phyloP scores from a whole-genome alignment of 192 early-diverging fungal genomes.

The Allomyces javanicus region DNA sequence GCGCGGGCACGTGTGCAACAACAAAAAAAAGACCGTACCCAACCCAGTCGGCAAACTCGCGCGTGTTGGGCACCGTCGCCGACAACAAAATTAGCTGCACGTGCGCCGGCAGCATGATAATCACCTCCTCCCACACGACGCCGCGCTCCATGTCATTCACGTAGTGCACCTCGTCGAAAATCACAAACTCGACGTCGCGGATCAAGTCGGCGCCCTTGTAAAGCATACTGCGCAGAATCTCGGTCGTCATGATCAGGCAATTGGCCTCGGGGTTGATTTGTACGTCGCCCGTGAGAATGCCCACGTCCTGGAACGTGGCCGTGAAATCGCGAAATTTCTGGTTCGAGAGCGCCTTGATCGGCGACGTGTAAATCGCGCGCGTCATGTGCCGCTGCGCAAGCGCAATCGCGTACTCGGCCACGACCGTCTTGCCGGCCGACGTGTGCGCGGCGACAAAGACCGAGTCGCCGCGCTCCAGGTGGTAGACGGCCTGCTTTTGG shows the following conservation, averaged over 20 bases:
- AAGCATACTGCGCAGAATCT: constrained; percentile 92
- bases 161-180: constrained; percentile 99
- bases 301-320: constrained; percentile 71
- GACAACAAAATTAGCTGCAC: constrained; percentile 86
- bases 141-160: constrained; percentile 87
- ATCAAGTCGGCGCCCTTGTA: constrained; percentile 92
- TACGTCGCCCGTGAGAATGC: constrained; percentile 93
- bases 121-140: constrained; percentile 99
- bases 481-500: constrained; percentile 91
- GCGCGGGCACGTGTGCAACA: background rate
- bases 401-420: constrained; percentile 96
- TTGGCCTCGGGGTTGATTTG: constrained; percentile 92
- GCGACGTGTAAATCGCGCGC: constrained; percentile 89
- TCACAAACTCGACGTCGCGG: constrained; percentile 96
- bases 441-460: constrained; percentile 98
- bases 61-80: constrained; percentile 92
- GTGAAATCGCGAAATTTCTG: constrained; percentile 97
- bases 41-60: constrained; percentile 98
- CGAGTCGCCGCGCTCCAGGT: constrained; percentile 80
- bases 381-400: constrained; percentile 89
- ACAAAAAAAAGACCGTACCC: constrained; percentile 32
- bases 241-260: constrained; percentile 97
- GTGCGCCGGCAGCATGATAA: constrained; percentile 94
- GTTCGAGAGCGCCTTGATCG: constrained; percentile 95
- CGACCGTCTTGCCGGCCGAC: constrained; percentile 93